Percentiles rank a stretch among this genome's conserved stretches.
phyloP scores from a whole-genome alignment of 371 early-diverging fungal species.

The Coemansia sp. region DNA sequence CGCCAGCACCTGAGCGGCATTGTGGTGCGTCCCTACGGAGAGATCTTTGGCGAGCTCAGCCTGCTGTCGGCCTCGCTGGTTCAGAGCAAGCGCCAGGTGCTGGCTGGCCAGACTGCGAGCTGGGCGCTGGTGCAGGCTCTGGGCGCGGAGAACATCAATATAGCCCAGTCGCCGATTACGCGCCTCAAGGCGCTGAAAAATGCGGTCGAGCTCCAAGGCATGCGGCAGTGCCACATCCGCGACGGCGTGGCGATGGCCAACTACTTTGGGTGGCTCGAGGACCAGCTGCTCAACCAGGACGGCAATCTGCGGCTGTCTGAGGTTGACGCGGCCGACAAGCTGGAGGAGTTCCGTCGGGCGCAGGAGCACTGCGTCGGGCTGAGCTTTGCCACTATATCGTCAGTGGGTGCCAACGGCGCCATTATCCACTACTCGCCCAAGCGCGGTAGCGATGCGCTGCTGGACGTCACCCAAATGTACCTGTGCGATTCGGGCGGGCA shows the following conservation, averaged over 20 bases:
- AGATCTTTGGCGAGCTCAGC: constrained; percentile 75
- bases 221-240: constrained; percentile 89
- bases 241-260: constrained; percentile 92
- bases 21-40: constrained; percentile 68
- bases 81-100: constrained; percentile 52
- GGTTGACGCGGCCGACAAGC: constrained; percentile 75
- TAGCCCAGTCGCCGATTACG: constrained; percentile 70
- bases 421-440: constrained; percentile 98
- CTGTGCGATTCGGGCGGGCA: constrained; percentile 99
- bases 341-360: constrained; percentile 71
- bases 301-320: constrained; percentile 64
- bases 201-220: constrained; percentile 86
- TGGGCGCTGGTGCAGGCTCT: constrained; percentile 65
- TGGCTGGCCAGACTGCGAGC: constrained; percentile 64
- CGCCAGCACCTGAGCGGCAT: constrained; percentile 67
- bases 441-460: constrained; percentile 64
- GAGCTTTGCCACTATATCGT: constrained; percentile 97
- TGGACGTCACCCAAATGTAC: constrained; percentile 76
- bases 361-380: constrained; percentile 80
- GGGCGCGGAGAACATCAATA: constrained; percentile 54
- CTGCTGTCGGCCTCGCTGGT: constrained; percentile 35
- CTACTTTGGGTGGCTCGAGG: constrained; percentile 96
- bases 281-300: constrained; percentile 65
- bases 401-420: constrained; percentile 95
- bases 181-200: constrained; percentile 94